A percentile compares a stretch with the other conserved stretches of the same genome.
Conservation (phyloP, 1,139 yeast genomes). For the Pneumocystis carinii region DNA sequence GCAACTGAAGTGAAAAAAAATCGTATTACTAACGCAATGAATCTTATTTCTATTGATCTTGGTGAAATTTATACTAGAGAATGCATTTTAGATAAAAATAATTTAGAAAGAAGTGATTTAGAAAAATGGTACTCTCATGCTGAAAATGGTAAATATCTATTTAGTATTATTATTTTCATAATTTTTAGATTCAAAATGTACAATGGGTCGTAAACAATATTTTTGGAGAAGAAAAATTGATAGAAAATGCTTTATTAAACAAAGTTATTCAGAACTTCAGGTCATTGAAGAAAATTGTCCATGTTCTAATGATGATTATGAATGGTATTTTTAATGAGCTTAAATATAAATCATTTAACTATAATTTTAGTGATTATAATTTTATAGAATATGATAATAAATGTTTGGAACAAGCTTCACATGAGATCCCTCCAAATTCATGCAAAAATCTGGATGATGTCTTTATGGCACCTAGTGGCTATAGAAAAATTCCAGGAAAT, state of each 20-base stretch:
- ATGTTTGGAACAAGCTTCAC: constrained; percentile 32
- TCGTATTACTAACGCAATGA: constrained; percentile 16
- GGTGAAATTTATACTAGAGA: constrained; percentile 34
- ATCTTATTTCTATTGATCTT: constrained; percentile 44
- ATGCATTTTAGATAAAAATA: constrained; percentile 28
- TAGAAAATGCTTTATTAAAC: constrained; percentile 54
- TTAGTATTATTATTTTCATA: neutral
- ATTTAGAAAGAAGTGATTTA: constrained; percentile 43
- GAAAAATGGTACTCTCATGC: constrained; percentile 56
- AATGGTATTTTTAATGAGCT: constrained; percentile 53
- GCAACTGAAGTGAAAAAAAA: constrained; percentile 30
- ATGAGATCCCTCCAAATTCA: constrained; percentile 11
- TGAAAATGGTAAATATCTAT: constrained; percentile 20
- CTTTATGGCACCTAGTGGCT: constrained; percentile 22
- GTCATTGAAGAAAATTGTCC: constrained; percentile 45
- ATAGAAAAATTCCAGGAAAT: constrained; percentile 36
- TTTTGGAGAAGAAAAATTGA: constrained; percentile 54
- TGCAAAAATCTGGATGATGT: constrained; percentile 24
- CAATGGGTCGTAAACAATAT: constrained; percentile 58
- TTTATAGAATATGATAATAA: constrained; percentile 28
- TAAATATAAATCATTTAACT: neutral
- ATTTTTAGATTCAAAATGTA: constrained; percentile 37
- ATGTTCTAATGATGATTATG: constrained; percentile 54
- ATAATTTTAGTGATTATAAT: constrained; percentile 9
- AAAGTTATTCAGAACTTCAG: constrained; percentile 43